phyloP scores from a whole-genome alignment of 768 basidiomycete genomes.

The Pulveroboletus sp. region DNA sequence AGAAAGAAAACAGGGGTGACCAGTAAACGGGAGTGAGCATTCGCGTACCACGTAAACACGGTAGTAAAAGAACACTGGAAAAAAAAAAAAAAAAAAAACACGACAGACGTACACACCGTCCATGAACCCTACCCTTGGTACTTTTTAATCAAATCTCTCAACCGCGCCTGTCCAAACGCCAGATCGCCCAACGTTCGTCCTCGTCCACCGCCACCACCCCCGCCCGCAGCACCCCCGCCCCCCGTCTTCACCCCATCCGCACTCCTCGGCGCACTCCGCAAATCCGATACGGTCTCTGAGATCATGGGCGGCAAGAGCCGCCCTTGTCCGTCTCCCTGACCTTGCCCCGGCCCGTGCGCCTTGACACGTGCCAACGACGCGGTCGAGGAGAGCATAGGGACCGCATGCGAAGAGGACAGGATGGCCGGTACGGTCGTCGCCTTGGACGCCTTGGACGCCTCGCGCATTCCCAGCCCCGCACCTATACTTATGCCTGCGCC shows the following conservation, averaged over 20 bases:
- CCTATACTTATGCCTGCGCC: not conserved
- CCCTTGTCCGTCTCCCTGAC: constrained; percentile 4
- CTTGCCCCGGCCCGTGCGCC: constrained; percentile 15
- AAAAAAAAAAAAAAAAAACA: not conserved
- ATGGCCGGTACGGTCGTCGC: constrained; percentile 64
- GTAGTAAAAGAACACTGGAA: not conserved
- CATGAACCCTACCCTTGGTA: constrained; percentile 50
- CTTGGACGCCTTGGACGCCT: constrained; percentile 42
- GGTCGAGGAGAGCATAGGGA: constrained; percentile 68
- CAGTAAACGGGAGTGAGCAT: too few species aligned
- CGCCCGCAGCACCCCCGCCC: not conserved
- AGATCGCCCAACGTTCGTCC: constrained; percentile 40
- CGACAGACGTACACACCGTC: not conserved
- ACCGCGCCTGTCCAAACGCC: constrained; percentile 71
- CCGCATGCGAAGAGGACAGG: constrained; percentile 67
- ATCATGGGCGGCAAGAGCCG: constrained; percentile 31
- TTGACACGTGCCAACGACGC: constrained; percentile 63
- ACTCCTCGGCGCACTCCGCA: constrained; percentile 9
- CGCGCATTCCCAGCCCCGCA: constrained; percentile 14
- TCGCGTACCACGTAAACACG: not conserved
- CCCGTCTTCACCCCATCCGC: constrained; percentile 4
- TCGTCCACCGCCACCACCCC: not conserved
- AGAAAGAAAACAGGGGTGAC: too few species aligned
- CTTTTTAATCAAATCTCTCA: constrained; percentile 77
- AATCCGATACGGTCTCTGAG: constrained; percentile 26